Evolutionary conservation across 768 basidiomycete species (phyloP), one percentile per base, ranked within the genome.

Genomic region (Cyclocybe cylindracea): DNA sequence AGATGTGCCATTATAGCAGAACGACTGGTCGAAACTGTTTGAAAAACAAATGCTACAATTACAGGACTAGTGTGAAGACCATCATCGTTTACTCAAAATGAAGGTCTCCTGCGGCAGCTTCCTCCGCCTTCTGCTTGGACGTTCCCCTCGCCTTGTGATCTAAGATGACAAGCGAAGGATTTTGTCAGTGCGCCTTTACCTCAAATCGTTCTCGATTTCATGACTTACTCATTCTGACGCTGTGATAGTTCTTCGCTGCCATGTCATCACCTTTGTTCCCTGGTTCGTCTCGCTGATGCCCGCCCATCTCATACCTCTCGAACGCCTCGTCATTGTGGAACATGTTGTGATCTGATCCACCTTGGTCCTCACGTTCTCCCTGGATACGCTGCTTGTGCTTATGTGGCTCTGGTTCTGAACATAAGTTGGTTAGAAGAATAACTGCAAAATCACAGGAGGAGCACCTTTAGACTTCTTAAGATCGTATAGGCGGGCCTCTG

Each of bases 301-400:
- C 50, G 2, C 61, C 61, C 61, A 63, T 63, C 18, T 51, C 57
- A 36, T 47, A 63, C n/a, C 53, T 39, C 44, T 63, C 61, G 44
- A 60, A 63, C 4, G 61, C 56, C 41, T 60, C 59, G 40, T 63
- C 61, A 18, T 60, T 54, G 41, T 51, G 53, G 16, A 53, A 60
- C 14, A 55, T 53, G 32, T 55, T 55, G 37, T 32, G 19, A 36
- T 53, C 54, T 11, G 47, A 42, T 3, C 33, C 42, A 4, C 42
- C 51, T 7, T 34, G 19, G 8, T 42, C 54, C 9, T 43, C 50
- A 3, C 48, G 46, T 5, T 46, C 43, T 1, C 35, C 11, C 2
- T 33, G 42, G 4, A 62, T 42, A 6, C 50, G 48, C 19, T 62
- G 58, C 32, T 48, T 54, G 54, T 51, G 56, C 35, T 56, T 58